These are phyloP conservation scores for Rugonectria rugulosa DNA, from an alignment of 2,329 filamentous ascomycete genomes.

Conservation along the genomic window DNA sequence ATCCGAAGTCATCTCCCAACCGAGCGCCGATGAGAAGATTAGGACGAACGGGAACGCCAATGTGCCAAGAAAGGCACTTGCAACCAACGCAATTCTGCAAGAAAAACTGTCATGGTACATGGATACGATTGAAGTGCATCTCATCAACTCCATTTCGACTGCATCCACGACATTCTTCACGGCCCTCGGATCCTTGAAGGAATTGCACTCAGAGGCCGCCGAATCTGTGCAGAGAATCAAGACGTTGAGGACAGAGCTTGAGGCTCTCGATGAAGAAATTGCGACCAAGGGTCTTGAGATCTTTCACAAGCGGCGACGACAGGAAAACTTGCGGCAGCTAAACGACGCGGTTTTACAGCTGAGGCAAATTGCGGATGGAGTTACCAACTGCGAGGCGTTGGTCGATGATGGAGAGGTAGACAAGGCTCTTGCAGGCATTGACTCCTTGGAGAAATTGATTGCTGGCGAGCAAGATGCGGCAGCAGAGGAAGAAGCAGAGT, in stretches of 20 bases:
- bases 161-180: constrained; percentile 97
- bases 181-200: constrained; percentile 86
- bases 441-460: constrained; percentile 80
- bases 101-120: constrained; percentile 99
- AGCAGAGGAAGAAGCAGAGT: constrained; percentile 39
- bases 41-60: constrained; percentile 64
- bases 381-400: constrained; percentile 78
- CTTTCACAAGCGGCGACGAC: constrained; percentile 79
- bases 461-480: constrained; percentile 68
- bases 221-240: constrained; percentile 91
- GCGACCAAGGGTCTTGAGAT: constrained; percentile 85
- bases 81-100: constrained; percentile 95
- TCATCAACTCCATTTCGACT: constrained; percentile 95
- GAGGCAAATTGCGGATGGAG: constrained; percentile 76
- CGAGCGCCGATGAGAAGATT: constrained; percentile 63
- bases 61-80: constrained; percentile 80
- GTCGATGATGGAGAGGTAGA: constrained; percentile 88
- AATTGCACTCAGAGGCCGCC: constrained; percentile 90
- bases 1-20: constrained; percentile 88
- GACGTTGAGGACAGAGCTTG: constrained; percentile 78
- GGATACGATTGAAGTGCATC: constrained; percentile 97
- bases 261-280: constrained; percentile 84
- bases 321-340: constrained; percentile 85
- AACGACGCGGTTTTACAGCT: constrained; percentile 86
- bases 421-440: constrained; percentile 78